Percentiles rank a stretch among this genome's conserved stretches.
Conservation (phyloP, 495 filamentous ascomycete species). For the Durotheca rogersii region DNA sequence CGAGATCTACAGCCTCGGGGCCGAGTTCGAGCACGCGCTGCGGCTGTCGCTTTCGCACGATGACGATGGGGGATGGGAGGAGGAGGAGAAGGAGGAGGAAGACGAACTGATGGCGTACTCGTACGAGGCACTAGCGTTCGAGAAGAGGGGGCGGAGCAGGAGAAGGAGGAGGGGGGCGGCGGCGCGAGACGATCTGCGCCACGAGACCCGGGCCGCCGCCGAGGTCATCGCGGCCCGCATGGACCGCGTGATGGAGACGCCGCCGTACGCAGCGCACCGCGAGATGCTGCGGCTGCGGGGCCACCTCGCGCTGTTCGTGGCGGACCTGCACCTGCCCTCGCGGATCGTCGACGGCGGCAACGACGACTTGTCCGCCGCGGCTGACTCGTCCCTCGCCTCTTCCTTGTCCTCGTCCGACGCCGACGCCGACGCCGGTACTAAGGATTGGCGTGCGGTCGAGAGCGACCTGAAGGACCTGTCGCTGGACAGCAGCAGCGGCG, state of each 20-base stretch:
- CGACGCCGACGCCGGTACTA: no score
- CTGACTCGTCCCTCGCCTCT: not conserved
- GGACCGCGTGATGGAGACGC: constrained; percentile 61
- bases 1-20: constrained; percentile 43
- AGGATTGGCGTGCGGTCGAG: not conserved
- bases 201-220: constrained; percentile 31
- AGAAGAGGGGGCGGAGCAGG: constrained; percentile 10
- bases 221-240: constrained; percentile 60
- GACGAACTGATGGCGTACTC: constrained; percentile 1
- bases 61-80: constrained; percentile 10
- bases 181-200: constrained; percentile 28
- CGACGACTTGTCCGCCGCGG: no score
- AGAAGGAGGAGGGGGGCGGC: constrained; percentile 19
- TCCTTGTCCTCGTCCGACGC: not conserved
- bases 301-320: constrained; percentile 68
- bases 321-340: constrained; percentile 52
- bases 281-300: constrained; percentile 62
- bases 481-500: not conserved
- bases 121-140: constrained; percentile 4
- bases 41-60: constrained; percentile 7
- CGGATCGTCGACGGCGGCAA: constrained; percentile 16
- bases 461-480: not conserved
- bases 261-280: constrained; percentile 61
- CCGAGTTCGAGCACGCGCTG: constrained; percentile 25
- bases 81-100: constrained; percentile 3